Conservation (phyloP, 2,329 filamentous ascomycete species). For the Stachybotrys chlorohalonatus region DNA sequence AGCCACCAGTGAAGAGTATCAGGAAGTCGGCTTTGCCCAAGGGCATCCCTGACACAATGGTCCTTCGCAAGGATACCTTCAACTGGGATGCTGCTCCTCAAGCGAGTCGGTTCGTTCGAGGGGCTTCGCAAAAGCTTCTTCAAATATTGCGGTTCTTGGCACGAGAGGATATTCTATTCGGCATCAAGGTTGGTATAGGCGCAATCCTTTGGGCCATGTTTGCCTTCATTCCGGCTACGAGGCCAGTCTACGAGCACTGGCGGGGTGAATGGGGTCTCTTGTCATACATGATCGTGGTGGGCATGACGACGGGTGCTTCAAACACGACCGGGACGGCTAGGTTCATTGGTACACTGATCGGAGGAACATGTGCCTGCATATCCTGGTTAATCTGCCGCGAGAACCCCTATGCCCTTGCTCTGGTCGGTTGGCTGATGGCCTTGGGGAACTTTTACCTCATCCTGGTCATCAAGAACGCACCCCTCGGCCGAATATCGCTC, state of each 20-base stretch:
- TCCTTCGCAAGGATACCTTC: slow-evolving; percentile 41
- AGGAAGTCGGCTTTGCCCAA: slow-evolving; percentile 45
- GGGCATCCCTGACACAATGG: slow-evolving; percentile 46
- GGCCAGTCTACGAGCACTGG: slow-evolving; percentile 78
- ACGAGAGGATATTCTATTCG: slow-evolving; percentile 60
- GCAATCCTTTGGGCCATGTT: slow-evolving; percentile 84
- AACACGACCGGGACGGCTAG: slow-evolving; percentile 87
- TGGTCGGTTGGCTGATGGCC: slow-evolving; percentile 74
- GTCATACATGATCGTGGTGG: slow-evolving; percentile 96
- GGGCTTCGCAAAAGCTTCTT: slow-evolving; percentile 36
- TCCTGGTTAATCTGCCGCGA: slow-evolving; percentile 71
- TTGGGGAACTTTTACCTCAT: slow-evolving; percentile 87
- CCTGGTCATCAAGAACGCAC: slow-evolving; percentile 71
- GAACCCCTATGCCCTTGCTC: slow-evolving; percentile 65
- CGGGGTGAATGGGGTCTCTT: slow-evolving; percentile 93
- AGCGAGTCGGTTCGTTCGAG: slow-evolving; percentile 32
- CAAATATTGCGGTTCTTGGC: slow-evolving; percentile 36
- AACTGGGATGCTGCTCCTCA: slow-evolving; percentile 47
- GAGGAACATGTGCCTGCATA: slow-evolving; percentile 63
- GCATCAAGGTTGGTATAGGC: slow-evolving; percentile 86
- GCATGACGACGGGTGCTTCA: slow-evolving; percentile 92
- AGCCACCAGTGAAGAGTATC: slow-evolving; percentile 33
- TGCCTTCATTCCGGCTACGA: slow-evolving; percentile 70
- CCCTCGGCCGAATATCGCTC: slow-evolving; percentile 87
- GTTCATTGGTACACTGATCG: slow-evolving; percentile 78